Base-by-base conservation (phyloP, 257 asterid genomes). In the Buddleja alternifolia region DNA sequence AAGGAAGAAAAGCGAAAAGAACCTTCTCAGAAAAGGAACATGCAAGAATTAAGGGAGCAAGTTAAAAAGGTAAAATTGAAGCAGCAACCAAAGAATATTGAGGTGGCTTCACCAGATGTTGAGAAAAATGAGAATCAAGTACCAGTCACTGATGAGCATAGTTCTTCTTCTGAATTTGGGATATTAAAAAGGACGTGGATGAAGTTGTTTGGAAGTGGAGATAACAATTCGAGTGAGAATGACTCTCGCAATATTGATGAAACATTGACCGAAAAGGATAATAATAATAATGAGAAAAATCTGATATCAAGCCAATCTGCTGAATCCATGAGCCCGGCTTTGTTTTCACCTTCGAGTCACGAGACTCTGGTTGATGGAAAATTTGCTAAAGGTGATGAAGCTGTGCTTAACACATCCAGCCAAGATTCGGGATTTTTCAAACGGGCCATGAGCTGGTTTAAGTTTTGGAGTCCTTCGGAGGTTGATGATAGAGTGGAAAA, bases 181-280 rank as follows among this genome's bases (percentile, higher is more conserved):
- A 62, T 84, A 71, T 72, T 85, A 29, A 70, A 70, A 72, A 81
- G 75, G 80, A 72, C 79, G 29, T 75, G 83, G 95, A 74, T 69
- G 76, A 81, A 62, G 76, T 79, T 73, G 92, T 87, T 82, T 73
- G 81, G 87, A 54, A 69, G 73, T 60, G 70, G 66, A 59, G 84
- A 80, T 29, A 42, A 32, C 41, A 60, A 44, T 58, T 59, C 60
- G 19, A 66, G 32, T 60, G 72, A 62, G 58, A 70, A 45, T 23
- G 44, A 45, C 39, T 37, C 32, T 29, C n/a, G 11, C 17, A 60
- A 55, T 29, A 10, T 4, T 12, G 56, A 67, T 29, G 61, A 72
- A 8, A 60, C 53, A 70, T 72, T 44, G 20, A 64, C 48, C 57
- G 81, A 29, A 52, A 73, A 68, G 53, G 76, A 66, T 71, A 50